Conservation (phyloP, 345 rosid species). For the Dipteronia sinensis region DNA sequence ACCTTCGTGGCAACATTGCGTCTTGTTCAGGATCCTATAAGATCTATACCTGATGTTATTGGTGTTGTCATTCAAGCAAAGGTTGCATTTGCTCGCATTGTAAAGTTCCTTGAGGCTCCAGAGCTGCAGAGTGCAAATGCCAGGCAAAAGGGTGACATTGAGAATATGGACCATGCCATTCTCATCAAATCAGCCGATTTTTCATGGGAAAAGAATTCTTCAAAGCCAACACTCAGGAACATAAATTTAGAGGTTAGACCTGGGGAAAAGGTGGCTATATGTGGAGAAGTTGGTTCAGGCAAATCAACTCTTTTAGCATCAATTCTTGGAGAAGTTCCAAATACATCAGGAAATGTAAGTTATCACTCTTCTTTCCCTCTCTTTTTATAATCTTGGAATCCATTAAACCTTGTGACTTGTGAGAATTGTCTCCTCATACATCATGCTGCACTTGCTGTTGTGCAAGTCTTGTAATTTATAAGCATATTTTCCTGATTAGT, state of each 20-base stretch:
- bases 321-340: conserved; percentile 87
- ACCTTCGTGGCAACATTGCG: conserved; percentile 91
- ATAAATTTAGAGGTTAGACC: conserved; percentile 55
- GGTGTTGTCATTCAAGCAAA: conserved; percentile 89
- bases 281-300: conserved; percentile 98
- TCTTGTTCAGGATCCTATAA: conserved; percentile 84
- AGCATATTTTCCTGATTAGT: neutral
- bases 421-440: neutral
- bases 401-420: neutral
- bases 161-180: conserved; percentile 36
- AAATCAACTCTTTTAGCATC: conserved; percentile 92
- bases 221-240: conserved; percentile 61
- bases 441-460: neutral
- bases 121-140: conserved; percentile 66
- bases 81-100: conserved; percentile 77
- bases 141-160: conserved; percentile 36
- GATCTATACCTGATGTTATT: conserved; percentile 81
- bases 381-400: neutral
- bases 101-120: conserved; percentile 82
- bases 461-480: neutral
- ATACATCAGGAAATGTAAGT: conserved; percentile 68
- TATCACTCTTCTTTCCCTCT: neutral
- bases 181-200: conserved; percentile 61
- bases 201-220: conserved; percentile 75
- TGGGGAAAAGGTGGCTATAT: conserved; percentile 81